Conservation (phyloP, 352 stramenopile genomes). For the Peronospora farinosa region DNA sequence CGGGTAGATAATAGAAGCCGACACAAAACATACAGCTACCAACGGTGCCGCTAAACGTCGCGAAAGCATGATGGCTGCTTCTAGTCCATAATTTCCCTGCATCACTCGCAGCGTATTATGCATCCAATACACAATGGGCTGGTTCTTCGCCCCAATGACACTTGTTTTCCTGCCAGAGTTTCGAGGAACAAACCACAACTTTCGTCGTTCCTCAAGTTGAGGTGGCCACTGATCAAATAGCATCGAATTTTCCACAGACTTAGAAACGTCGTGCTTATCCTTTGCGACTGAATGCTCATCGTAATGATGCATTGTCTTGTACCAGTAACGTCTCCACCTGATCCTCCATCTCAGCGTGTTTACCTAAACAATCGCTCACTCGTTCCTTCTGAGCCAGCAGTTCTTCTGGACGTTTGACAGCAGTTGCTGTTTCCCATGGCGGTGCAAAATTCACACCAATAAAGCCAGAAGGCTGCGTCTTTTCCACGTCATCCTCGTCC, state of each 20-base stretch:
- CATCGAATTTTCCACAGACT: constrained; percentile 9
- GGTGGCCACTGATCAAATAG: constrained; percentile 44
- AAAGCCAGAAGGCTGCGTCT: constrained; percentile 3
- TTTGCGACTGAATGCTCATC: constrained; percentile 1
- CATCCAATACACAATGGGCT: constrained; percentile 64
- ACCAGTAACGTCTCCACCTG: neutral
- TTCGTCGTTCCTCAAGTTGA: constrained; percentile 40
- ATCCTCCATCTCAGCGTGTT: constrained; percentile 3
- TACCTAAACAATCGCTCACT: constrained; percentile 24
- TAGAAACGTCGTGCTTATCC: constrained; percentile 1
- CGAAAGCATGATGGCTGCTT: constrained; percentile 40
- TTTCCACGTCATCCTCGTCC: constrained; percentile 8
- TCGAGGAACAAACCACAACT: constrained; percentile 32
- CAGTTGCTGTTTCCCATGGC: constrained; percentile 11
- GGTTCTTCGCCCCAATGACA: constrained; percentile 4
- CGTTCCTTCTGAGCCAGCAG: constrained; percentile 20
- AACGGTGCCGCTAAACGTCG: constrained; percentile 40
- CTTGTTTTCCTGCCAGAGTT: constrained; percentile 6
- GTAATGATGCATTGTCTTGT: neutral
- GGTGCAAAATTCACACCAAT: constrained; percentile 1
- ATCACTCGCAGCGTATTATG: constrained; percentile 49
- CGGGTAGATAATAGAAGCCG: constrained; percentile 44
- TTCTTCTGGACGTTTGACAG: constrained; percentile 21
- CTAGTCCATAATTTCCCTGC: constrained; percentile 59
- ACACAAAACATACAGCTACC: constrained; percentile 40